Conservation (phyloP, 768 basidiomycete genomes). For the Termitomyces sp. region DNA sequence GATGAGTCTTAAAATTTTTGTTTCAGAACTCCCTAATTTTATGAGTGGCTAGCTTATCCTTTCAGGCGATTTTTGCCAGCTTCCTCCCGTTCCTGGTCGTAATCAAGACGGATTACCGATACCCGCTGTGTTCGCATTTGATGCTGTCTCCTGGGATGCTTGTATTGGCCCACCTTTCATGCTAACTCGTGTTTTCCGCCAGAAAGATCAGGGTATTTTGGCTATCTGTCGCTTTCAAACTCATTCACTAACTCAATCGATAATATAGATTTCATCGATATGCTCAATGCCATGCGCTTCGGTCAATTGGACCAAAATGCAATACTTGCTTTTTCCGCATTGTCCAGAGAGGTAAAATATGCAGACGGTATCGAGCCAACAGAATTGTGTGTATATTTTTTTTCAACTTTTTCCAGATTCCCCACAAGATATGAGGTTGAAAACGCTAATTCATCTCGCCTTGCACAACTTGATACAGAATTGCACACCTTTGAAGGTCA, state of each 20-base stretch:
- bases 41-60: constrained; percentile 59
- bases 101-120: constrained; percentile 47
- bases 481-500: constrained; percentile 38
- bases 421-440: constrained; percentile 72
- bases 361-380: constrained; percentile 78
- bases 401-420: constrained; percentile 44
- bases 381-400: constrained; percentile 55
- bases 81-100: constrained; percentile 73
- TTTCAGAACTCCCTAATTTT: background rate
- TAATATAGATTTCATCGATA: constrained; percentile 64
- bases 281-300: constrained; percentile 87
- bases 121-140: constrained; percentile 70
- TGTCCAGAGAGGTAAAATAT: constrained; percentile 61
- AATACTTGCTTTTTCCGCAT: constrained; percentile 45
- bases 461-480: constrained; percentile 40
- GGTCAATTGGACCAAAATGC: constrained; percentile 53
- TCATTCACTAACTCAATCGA: background rate
- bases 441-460: constrained; percentile 55
- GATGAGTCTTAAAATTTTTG: background rate
- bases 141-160: constrained; percentile 65
- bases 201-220: constrained; percentile 71
- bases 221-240: background rate
- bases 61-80: constrained; percentile 89
- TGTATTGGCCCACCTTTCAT: constrained; percentile 58
- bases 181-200: constrained; percentile 80